Percentiles rank a stretch among this genome's conserved stretches.
phyloP scores from a whole-genome alignment of 768 basidiomycete species.

The Podaxis pistillaris region DNA sequence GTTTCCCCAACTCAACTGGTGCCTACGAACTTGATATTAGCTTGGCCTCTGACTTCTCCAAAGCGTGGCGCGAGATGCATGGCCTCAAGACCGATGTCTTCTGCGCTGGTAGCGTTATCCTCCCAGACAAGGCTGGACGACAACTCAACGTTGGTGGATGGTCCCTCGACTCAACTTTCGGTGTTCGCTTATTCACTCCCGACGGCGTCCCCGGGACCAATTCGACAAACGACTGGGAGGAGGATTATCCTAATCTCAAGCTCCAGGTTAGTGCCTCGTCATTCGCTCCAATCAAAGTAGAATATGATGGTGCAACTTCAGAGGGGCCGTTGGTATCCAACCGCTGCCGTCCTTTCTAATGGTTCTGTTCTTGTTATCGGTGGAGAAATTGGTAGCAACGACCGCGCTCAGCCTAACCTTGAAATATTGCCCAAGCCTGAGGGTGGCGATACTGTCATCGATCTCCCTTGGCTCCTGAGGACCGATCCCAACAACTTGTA shows the following conservation, averaged over 20 bases:
- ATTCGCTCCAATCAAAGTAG: not conserved
- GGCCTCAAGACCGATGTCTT: constrained; percentile 71
- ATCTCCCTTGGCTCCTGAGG: constrained; percentile 63
- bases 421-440: constrained; percentile 68
- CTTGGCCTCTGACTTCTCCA: constrained; percentile 43
- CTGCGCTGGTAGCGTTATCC: constrained; percentile 69
- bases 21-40: constrained; percentile 76
- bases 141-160: constrained; percentile 68
- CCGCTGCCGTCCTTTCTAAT: constrained; percentile 66
- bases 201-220: constrained; percentile 67
- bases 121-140: constrained; percentile 72
- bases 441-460: constrained; percentile 59
- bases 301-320: constrained; percentile 21
- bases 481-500: constrained; percentile 83
- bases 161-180: constrained; percentile 70
- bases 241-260: constrained; percentile 52
- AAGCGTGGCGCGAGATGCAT: constrained; percentile 77
- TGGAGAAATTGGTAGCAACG: constrained; percentile 74
- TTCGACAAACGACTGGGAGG: constrained; percentile 79
- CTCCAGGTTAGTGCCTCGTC: constrained; percentile 50
- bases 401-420: constrained; percentile 59
- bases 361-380: constrained; percentile 74
- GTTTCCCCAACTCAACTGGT: constrained; percentile 65
- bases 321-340: constrained; percentile 73
- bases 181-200: constrained; percentile 72